phyloP scores from a whole-genome alignment of 345 rosid species.

The Dimocarpus longan region DNA sequence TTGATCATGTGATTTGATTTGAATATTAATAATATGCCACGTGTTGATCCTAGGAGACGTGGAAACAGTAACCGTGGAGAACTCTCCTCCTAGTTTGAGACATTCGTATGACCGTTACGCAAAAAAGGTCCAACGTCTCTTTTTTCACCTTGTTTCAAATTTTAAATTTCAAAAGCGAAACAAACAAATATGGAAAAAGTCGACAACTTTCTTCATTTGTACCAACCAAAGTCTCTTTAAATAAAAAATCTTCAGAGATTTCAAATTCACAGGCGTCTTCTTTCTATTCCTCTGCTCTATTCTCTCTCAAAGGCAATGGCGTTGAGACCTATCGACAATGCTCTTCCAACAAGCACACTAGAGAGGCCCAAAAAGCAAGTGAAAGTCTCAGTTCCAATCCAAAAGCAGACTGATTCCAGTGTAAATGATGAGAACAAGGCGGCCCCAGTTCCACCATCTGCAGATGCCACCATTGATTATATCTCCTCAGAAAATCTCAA shows the following conservation, averaged over 20 bases:
- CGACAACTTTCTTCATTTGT: neutral
- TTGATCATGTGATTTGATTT: neutral
- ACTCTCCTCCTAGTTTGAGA: neutral
- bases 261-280: neutral
- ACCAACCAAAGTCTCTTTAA: neutral
- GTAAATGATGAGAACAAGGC: slow-evolving; percentile 66
- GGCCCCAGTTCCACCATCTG: slow-evolving; percentile 37
- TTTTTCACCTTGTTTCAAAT: slow-evolving; percentile 2
- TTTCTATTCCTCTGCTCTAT: neutral
- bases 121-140: slow-evolving; percentile 9
- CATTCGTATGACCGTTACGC: slow-evolving; percentile 11
- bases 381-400: slow-evolving; percentile 39
- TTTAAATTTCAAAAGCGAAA: slow-evolving; percentile 6
- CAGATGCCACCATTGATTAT: slow-evolving; percentile 61
- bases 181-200: neutral
- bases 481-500: slow-evolving; percentile 62
- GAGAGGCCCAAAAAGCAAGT: slow-evolving; percentile 73
- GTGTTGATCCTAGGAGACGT: neutral
- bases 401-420: slow-evolving; percentile 35
- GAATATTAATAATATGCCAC: neutral
- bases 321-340: slow-evolving; percentile 78
- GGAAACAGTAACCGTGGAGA: neutral
- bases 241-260: slow-evolving; percentile 13
- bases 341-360: slow-evolving; percentile 53
- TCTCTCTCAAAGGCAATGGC: slow-evolving; percentile 51